Conservation (phyloP, 1,139 yeast genomes). For the Entelexis paramagnoliae region DNA sequence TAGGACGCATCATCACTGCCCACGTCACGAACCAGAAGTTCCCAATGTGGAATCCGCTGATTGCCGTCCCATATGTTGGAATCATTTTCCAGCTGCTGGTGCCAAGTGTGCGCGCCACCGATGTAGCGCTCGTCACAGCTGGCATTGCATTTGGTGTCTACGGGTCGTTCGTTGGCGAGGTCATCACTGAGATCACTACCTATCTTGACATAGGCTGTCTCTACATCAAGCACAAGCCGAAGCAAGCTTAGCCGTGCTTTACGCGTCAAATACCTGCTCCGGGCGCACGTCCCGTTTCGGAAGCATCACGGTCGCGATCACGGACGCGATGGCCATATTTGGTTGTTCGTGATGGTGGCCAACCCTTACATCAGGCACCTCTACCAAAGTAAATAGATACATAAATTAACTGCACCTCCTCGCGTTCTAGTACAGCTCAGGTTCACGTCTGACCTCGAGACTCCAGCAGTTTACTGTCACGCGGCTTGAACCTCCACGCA, state of each 20-base stretch:
- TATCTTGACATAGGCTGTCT: conserved; percentile 80
- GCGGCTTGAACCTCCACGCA: too few species aligned
- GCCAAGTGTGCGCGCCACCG: conserved; percentile 26
- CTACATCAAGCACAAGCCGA: conserved; percentile 43
- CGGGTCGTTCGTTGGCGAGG: conserved; percentile 67
- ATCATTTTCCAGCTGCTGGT: conserved; percentile 33
- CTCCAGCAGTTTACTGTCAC: too few species aligned
- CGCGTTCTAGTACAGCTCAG: too few species aligned
- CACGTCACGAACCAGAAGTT: conserved; percentile 72
- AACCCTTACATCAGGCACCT: not conserved
- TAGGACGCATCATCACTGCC: conserved; percentile 81
- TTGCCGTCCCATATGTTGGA: conserved; percentile 56
- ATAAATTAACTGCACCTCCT: not conserved
- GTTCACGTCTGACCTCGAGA: too few species aligned
- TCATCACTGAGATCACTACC: conserved; percentile 70
- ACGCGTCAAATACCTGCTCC: too few species aligned
- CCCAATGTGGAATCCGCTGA: conserved; percentile 63
- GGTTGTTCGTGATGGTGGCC: not conserved
- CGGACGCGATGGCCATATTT: too few species aligned
- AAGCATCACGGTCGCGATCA: too few species aligned
- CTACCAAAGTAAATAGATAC: not conserved
- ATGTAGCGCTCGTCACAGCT: conserved; percentile 53
- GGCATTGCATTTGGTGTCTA: conserved; percentile 72
- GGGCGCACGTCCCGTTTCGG: too few species aligned
- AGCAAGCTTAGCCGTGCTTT: not conserved